Conservation (phyloP, 495 filamentous ascomycete species). For the Talaromyces thailandensis region DNA sequence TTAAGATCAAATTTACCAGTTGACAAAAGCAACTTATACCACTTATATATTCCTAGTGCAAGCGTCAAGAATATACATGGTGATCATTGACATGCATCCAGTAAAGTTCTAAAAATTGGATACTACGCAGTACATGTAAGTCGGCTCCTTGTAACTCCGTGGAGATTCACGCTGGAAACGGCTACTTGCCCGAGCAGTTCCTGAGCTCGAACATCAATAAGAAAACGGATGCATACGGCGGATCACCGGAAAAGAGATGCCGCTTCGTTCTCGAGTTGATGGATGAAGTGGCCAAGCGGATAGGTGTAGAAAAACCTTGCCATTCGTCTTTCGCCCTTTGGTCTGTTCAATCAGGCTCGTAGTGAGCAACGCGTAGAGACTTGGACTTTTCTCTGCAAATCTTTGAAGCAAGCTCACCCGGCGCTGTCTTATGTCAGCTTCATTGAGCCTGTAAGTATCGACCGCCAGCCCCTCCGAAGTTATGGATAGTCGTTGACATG, state of each 20-base stretch:
- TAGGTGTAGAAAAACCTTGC: slow-evolving; percentile 57
- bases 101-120: too few species aligned
- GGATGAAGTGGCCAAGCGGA: slow-evolving; percentile 42
- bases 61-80: too few species aligned
- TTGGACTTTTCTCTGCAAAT: slow-evolving; percentile 38
- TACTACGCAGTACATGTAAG: too few species aligned
- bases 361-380: slow-evolving; percentile 34
- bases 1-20: too few species aligned
- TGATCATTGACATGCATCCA: too few species aligned
- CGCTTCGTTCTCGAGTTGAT: slow-evolving; percentile 54
- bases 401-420: slow-evolving; percentile 38
- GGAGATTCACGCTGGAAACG: slow-evolving; percentile 67
- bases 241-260: slow-evolving; percentile 61
- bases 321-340: slow-evolving; percentile 41
- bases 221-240: slow-evolving; percentile 58
- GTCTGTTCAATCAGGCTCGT: slow-evolving; percentile 39
- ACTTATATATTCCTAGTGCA: too few species aligned
- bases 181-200: slow-evolving; percentile 71
- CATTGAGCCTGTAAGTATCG: slow-evolving; percentile 37
- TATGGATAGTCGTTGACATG: neutral
- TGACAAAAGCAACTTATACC: too few species aligned
- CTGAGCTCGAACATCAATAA: slow-evolving; percentile 51
- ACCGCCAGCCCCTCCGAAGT: neutral
- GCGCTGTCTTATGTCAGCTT: slow-evolving; percentile 43
- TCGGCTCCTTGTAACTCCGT: too few species aligned